These are phyloP conservation scores for Thelonectria olida DNA, from an alignment of 2,329 filamentous ascomycete species.

Conservation along the genomic window DNA sequence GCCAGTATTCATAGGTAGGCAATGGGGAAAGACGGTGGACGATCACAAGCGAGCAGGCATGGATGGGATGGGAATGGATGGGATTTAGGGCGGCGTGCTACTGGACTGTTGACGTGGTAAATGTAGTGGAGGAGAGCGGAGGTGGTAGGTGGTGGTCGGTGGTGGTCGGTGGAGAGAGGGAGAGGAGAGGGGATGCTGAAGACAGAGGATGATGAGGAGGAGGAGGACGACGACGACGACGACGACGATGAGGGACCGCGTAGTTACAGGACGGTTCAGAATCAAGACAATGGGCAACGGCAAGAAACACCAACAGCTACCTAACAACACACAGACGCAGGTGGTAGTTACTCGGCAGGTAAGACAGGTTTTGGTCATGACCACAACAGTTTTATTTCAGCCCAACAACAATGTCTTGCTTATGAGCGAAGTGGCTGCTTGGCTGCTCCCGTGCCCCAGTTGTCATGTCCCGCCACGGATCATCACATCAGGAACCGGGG, in stretches of 20 bases:
- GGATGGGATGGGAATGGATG: too few relatives aligned
- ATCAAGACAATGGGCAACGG: background rate
- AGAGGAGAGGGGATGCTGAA: conserved; percentile 17
- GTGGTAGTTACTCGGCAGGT: background rate
- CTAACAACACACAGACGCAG: background rate
- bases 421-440: conserved; percentile 2
- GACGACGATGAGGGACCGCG: background rate
- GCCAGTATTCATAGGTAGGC: conserved; percentile 4
- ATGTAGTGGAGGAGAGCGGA: conserved; percentile 28
- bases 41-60: conserved; percentile 35
- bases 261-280: background rate
- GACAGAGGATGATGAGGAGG: conserved; percentile 7
- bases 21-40: conserved; percentile 37
- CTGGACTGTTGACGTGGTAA: conserved; percentile 1
- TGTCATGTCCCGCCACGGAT: conserved; percentile 15
- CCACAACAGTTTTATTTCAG: conserved; percentile 13
- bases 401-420: conserved; percentile 11
- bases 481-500: conserved; percentile 20
- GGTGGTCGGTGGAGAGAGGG: conserved; percentile 15
- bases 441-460: too few relatives aligned
- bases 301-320: background rate
- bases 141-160: conserved; percentile 23
- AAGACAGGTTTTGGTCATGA: background rate
- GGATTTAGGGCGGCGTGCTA: conserved; percentile 27
- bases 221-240: too few relatives aligned